These are phyloP conservation scores for Boletellus deceptivus DNA, from an alignment of 1,284 basidiomycete species.

Conservation along the genomic window DNA sequence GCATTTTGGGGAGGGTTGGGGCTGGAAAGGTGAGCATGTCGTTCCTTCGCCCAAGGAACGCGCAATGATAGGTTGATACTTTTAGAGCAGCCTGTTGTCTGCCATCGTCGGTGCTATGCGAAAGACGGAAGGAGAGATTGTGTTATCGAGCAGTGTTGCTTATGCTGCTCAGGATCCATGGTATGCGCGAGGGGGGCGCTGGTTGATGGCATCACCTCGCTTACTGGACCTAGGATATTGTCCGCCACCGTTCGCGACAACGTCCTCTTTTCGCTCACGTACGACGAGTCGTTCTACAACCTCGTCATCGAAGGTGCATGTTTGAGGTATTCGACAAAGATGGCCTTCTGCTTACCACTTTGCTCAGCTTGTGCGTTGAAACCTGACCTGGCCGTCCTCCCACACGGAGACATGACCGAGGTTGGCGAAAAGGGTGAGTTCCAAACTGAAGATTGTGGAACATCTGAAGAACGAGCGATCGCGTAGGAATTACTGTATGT, in stretches of 20 bases:
- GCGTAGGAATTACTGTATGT: slow-evolving; percentile 29
- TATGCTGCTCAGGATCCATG: slow-evolving; percentile 92
- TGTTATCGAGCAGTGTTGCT: slow-evolving; percentile 73
- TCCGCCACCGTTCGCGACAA: slow-evolving; percentile 85
- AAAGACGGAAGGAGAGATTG: slow-evolving; percentile 70
- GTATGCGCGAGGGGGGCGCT: slow-evolving; percentile 36
- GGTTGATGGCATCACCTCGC: too few relatives aligned
- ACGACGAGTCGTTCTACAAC: slow-evolving; percentile 76
- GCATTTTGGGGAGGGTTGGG: slow-evolving; percentile 89
- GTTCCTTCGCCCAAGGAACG: neutral
- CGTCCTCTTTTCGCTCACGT: slow-evolving; percentile 88
- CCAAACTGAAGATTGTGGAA: slow-evolving; percentile 22
- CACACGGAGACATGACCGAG: slow-evolving; percentile 71
- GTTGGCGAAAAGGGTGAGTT: slow-evolving; percentile 56
- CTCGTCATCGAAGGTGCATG: slow-evolving; percentile 69
- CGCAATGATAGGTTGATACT: neutral
- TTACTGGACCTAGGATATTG: slow-evolving; percentile 57
- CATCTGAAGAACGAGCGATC: slow-evolving; percentile 24
- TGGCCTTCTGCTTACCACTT: neutral
- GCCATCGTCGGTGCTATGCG: slow-evolving; percentile 90
- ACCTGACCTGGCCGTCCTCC: slow-evolving; percentile 76
- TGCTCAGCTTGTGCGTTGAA: slow-evolving; percentile 80
- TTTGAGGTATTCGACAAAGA: neutral
- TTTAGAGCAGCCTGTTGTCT: slow-evolving; percentile 67
- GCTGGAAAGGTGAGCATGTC: slow-evolving; percentile 70